Evolutionary conservation across 768 basidiomycete genomes (phyloP), one percentile per base, ranked within the genome.

Genomic region (Tephrocybe sp.): DNA sequence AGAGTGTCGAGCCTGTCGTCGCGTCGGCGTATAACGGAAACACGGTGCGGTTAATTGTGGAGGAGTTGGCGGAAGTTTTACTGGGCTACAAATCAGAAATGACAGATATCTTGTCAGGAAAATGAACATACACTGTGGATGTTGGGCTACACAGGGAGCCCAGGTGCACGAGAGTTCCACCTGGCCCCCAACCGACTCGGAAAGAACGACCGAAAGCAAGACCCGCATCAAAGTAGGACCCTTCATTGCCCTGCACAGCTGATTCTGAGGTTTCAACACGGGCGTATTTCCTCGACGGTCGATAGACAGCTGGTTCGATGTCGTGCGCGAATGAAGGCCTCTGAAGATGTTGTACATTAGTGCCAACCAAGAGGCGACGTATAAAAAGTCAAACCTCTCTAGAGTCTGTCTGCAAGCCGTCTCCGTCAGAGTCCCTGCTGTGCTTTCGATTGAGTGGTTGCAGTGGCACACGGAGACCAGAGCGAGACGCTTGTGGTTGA

Each of bases 121-220:
- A 24, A 15, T 18, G 18, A 8, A 77, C 86, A 64, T 62, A 89
- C 89, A 70, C 57, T 43, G 73, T 69, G 45, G 74, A 71, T 3
- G 62, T 69, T 21, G 86, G 84, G 6, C 75, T 71, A 68, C 89
- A 86, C 55, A 96, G 69, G 43, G 75, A 74, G n/a, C 92, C 94
- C 10, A 88, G 66, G 66, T 92, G 87, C 10, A 85, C 85, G 6
- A 98, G 63, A 33, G 73, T 75, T 0, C 93, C 93, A 32, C 81
- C 78, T 1, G 90, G 86, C 17, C 95, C 92, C 93, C 94, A 98
- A 3, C 91, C 85, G 2, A 88, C 91, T 50, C 93, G 79, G 67
- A 93, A 97, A 11, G 90, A 91, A 15, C 93, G 81, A 11, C 94
- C 94, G 50, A 94, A 72, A 0, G 88, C 80, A 30, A 98, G 73